These are phyloP conservation scores for Hydrangea macrophylla DNA, from an alignment of 148 eudicot genomes.

Conservation along the genomic window DNA sequence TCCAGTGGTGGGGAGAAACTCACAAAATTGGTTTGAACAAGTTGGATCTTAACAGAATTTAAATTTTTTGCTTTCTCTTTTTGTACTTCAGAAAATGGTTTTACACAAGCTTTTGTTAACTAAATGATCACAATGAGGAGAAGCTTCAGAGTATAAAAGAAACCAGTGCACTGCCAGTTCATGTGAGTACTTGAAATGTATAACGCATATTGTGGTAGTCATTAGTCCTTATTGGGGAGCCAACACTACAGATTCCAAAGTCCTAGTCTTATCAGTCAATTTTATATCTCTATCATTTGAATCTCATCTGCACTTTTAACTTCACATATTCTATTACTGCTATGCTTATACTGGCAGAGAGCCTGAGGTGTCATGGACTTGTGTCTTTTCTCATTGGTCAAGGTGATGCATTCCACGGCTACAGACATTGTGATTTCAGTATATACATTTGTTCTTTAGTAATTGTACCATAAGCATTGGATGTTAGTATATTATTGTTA, in stretches of 20 bases:
- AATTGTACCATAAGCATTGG: slow-evolving; percentile 6
- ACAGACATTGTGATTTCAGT: not conserved
- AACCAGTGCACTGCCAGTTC: not conserved
- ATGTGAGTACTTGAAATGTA: not conserved
- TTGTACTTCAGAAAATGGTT: not conserved
- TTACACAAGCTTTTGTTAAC: no score
- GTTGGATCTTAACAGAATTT: not conserved
- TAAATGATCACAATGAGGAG: not conserved
- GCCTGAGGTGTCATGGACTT: not conserved
- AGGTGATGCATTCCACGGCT: not conserved
- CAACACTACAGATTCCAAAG: not conserved
- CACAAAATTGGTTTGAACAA: no score
- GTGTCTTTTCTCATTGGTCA: not conserved
- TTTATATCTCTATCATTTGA: not conserved
- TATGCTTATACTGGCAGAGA: not conserved
- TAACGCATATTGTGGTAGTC: not conserved
- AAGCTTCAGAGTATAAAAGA: not conserved
- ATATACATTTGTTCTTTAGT: not conserved
- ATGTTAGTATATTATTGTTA: not conserved
- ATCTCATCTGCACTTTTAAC: not conserved
- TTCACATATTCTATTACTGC: not conserved
- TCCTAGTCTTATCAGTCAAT: not conserved
- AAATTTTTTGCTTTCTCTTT: not conserved
- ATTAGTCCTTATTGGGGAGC: no score
- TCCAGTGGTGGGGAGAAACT: no score